Evolutionary conservation across 1,284 basidiomycete genomes (phyloP), one percentile per base, ranked within the genome.

Genomic region (Fomitiporia mediterranea): DNA sequence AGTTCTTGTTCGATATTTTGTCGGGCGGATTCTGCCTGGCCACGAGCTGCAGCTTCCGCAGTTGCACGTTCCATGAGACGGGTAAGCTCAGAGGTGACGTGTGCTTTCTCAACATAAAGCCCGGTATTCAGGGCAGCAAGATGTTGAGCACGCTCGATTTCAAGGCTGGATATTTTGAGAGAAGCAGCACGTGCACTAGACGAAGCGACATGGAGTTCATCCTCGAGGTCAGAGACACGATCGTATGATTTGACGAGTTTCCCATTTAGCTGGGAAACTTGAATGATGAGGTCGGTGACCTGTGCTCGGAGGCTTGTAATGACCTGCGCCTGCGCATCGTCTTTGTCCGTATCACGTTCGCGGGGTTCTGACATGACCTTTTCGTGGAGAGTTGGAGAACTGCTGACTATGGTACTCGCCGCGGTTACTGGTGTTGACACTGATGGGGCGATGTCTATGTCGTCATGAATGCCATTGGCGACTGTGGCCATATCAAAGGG

Each of bases 231-330:
- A 9, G 94, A 94, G 40, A 96, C 85, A 46, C 91, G 83, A 67
- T 95, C 91, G 71, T 98, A 97, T 2, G 91, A 93, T 55, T 82
- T 78, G 59, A 99, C 92, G 47, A 99, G 88, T 70, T 99, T 98
- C 67, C 78, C 75, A 70, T 98, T 98, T 61, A 98, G 86, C 66
- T 90, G 84, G 23, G 86, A 85, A 42, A 97, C 91, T 70, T 98
- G 95, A 25, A 89, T 85, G 65, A 89, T 86, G 49, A 98, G 78
- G 66, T 97, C 91, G 55, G 85, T 80, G 15, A 97, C 81, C 68
- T 97, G 94, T 2, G 77, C 70, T 28, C 91, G 84, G 19, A 97
- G 76, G 0, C 90, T 87, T 11, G 78, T 71, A 63, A 95, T 91
- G 63, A 95, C 79, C 72, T 84, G 78, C 4, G 80, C 79, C 63